A percentile compares a stretch with the other conserved stretches of the same genome.
phyloP scores from a whole-genome alignment of 192 early-diverging fungal species.

The Linnemannia schmuckeri region DNA sequence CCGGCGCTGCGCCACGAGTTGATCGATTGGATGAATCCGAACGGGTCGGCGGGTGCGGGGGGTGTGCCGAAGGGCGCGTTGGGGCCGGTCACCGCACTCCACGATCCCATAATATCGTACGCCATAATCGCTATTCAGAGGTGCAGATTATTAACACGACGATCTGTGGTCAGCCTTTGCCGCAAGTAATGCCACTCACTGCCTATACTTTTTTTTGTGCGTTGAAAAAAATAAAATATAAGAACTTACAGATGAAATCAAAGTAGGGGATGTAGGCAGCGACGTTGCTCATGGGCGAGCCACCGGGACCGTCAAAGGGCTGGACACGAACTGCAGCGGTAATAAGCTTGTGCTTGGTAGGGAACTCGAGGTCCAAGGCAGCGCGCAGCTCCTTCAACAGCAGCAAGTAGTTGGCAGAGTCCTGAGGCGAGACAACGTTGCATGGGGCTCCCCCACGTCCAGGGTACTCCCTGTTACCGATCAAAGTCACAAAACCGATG shows the following conservation, averaged over 20 bases:
- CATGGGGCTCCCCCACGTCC: conserved; percentile 69
- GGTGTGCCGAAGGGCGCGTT: conserved; percentile 62
- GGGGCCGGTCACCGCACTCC: conserved; percentile 46
- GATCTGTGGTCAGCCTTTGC: neutral
- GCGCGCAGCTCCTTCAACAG: conserved; percentile 72
- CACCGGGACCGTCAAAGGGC: conserved; percentile 66
- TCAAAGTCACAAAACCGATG: neutral
- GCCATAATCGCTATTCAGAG: conserved; percentile 35
- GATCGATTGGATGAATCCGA: conserved; percentile 63
- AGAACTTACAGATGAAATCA: conserved; percentile 75
- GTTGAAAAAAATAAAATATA: conserved; percentile 17
- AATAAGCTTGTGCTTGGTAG: conserved; percentile 63
- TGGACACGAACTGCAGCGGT: conserved; percentile 74
- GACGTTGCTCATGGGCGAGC: conserved; percentile 64
- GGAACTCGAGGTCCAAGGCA: conserved; percentile 57
- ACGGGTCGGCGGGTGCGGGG: conserved; percentile 32
- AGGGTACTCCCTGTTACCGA: conserved; percentile 69
- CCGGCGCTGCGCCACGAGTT: conserved; percentile 66
- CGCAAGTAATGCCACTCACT: neutral
- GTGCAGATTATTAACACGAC: neutral
- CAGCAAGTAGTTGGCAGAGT: conserved; percentile 70
- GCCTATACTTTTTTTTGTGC: neutral
- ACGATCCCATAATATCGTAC: conserved; percentile 47
- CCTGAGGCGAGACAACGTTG: conserved; percentile 63
- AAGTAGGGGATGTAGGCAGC: conserved; percentile 67